Conservation (phyloP, 2,329 filamentous ascomycete genomes). For the Penicillium brevicompactum region DNA sequence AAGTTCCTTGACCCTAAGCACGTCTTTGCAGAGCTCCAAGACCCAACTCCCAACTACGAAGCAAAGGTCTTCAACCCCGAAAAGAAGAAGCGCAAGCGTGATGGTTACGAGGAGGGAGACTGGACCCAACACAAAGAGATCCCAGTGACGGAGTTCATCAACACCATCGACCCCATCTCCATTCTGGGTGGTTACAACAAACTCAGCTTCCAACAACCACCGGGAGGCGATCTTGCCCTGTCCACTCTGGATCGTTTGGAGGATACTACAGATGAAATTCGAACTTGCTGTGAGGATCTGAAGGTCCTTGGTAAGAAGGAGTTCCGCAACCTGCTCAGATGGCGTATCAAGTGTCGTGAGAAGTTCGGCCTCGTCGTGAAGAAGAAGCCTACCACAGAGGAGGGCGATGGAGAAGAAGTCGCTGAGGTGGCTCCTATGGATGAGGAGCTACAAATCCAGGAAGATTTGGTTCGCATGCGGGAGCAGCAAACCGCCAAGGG, state of each 20-base stretch:
- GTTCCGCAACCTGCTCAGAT: conserved; percentile 85
- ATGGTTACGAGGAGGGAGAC: conserved; percentile 96
- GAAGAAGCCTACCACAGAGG: conserved; percentile 56
- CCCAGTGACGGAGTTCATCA: conserved; percentile 87
- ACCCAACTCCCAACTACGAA: conserved; percentile 88
- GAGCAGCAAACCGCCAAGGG: conserved; percentile 76
- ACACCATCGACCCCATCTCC: conserved; percentile 88
- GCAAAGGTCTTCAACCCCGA: conserved; percentile 98
- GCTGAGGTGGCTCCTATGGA: conserved; percentile 88
- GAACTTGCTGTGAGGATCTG: conserved; percentile 76
- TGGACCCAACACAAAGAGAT: conserved; percentile 90
- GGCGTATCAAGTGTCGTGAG: conserved; percentile 86
- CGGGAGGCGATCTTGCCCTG: conserved; percentile 80
- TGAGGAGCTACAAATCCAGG: conserved; percentile 86
- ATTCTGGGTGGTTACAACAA: conserved; percentile 86
- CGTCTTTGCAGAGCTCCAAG: conserved; percentile 90
- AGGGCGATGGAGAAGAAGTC: conserved; percentile 67
- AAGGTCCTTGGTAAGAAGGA: conserved; percentile 92
- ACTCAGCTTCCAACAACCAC: conserved; percentile 77
- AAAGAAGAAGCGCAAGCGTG: conserved; percentile 94
- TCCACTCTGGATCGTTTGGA: conserved; percentile 82
- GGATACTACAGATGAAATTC: conserved; percentile 82
- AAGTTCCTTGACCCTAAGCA: conserved; percentile 85
- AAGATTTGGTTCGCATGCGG: conserved; percentile 79
- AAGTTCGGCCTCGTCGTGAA: conserved; percentile 85